Conservation (phyloP, 2,329 filamentous ascomycete species). For the Rachicladosporium sp. region DNA sequence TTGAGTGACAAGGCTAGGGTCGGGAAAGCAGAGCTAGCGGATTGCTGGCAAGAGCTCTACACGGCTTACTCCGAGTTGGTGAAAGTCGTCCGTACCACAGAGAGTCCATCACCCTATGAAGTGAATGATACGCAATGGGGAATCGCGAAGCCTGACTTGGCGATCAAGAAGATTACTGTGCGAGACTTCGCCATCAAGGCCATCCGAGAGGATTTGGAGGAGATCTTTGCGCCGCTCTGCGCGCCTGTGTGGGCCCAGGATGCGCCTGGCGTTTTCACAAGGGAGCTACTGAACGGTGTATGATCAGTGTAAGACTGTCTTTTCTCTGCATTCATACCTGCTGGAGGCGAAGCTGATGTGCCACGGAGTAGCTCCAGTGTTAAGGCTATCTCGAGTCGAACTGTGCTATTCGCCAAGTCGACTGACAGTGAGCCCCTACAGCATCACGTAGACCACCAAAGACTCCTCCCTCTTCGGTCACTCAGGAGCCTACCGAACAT, state of each 20-base stretch:
- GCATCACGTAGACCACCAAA: too few species aligned
- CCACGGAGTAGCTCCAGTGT: too few species aligned
- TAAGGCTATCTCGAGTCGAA: too few species aligned
- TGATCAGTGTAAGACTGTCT: too few species aligned
- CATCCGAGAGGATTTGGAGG: conserved; percentile 15
- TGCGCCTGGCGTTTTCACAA: conserved; percentile 13
- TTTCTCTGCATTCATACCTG: too few species aligned
- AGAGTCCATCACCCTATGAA: not conserved
- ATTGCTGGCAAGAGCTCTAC: conserved; percentile 26
- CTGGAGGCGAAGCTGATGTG: too few species aligned
- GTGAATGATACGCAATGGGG: not conserved
- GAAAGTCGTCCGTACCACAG: conserved; percentile 2
- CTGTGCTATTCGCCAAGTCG: too few species aligned
- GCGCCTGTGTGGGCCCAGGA: conserved; percentile 19
- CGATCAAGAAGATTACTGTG: not conserved
- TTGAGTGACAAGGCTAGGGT: conserved; percentile 26
- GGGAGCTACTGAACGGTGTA: conserved; percentile 1
- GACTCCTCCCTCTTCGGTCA: too few species aligned
- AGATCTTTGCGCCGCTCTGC: conserved; percentile 15
- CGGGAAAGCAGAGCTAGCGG: conserved; percentile 29
- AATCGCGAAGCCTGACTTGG: not conserved
- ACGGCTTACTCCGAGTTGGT: conserved; percentile 12
- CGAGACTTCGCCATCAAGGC: conserved; percentile 12
- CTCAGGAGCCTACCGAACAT: too few species aligned
- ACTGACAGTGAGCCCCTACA: too few species aligned